Conservation (phyloP, 305 asterid species). For the Fraxinus paxiana region DNA sequence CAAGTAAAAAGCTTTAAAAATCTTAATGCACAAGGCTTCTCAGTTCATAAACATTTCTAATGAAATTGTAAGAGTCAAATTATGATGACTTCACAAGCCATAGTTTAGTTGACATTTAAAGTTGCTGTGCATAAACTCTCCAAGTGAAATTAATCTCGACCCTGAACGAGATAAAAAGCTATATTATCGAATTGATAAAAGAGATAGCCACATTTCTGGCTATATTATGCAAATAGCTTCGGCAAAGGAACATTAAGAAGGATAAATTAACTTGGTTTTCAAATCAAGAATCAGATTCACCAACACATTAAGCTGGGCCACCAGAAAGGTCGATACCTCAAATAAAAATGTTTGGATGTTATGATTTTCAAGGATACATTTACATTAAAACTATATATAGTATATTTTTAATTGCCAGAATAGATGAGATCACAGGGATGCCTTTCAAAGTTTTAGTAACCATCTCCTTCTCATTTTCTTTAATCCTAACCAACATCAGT, state of each 20-base stretch:
- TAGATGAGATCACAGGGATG: constrained; percentile 14
- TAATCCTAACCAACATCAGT: constrained; percentile 6
- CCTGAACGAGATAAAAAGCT: constrained; percentile 1
- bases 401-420: background rate
- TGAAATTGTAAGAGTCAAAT: constrained; percentile 3
- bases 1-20: constrained; percentile 19
- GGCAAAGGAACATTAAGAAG: constrained; percentile 16
- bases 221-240: constrained; percentile 7
- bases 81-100: constrained; percentile 9
- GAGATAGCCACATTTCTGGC: constrained; percentile 14
- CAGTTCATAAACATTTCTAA: constrained; percentile 11
- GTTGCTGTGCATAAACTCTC: background rate
- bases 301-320: constrained; percentile 14
- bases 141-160: background rate
- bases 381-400: background rate
- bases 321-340: constrained; percentile 5
- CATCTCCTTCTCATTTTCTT: constrained; percentile 8
- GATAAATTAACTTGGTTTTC: background rate
- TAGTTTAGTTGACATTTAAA: background rate
- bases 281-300: background rate
- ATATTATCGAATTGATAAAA: background rate
- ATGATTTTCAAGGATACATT: constrained; percentile 2
- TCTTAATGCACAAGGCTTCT: constrained; percentile 3
- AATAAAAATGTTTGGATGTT: background rate
- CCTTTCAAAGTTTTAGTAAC: constrained; percentile 12